These are phyloP conservation scores for Monascus purpureus DNA, from an alignment of 495 filamentous ascomycete species.

Conservation along the genomic window DNA sequence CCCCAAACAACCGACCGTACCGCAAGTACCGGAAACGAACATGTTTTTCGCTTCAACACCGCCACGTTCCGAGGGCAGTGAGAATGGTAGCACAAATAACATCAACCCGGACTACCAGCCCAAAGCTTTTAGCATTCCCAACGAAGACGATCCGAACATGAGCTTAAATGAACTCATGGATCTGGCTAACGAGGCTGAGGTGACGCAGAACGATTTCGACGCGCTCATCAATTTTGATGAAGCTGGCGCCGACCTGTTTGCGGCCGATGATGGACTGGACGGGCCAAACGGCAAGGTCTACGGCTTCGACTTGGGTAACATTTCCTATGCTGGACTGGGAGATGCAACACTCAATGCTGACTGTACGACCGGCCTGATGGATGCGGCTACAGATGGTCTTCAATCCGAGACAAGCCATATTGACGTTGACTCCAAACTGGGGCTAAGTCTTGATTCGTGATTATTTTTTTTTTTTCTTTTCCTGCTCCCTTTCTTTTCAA, in stretches of 20 bases:
- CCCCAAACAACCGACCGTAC: conserved; percentile 12
- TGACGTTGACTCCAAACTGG: conserved; percentile 20
- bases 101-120: conserved; percentile 20
- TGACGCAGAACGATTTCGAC: conserved; percentile 37
- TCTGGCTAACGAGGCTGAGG: conserved; percentile 32
- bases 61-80: conserved; percentile 29
- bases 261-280: conserved; percentile 14
- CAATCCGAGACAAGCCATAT: too few species aligned
- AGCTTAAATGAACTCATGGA: conserved; percentile 34
- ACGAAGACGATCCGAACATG: conserved; percentile 19
- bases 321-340: conserved; percentile 6
- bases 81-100: conserved; percentile 32
- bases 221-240: conserved; percentile 36
- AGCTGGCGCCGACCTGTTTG: conserved; percentile 23
- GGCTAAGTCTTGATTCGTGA: conserved; percentile 12
- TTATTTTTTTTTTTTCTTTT: conserved; percentile 3
- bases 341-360: too few species aligned
- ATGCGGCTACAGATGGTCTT: too few species aligned
- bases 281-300: conserved; percentile 7
- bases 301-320: conserved; percentile 14
- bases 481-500: conserved; percentile 3
- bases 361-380: too few species aligned
- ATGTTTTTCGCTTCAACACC: conserved; percentile 26
- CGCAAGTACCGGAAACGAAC: conserved; percentile 7
- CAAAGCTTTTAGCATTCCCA: conserved; percentile 22